Evolutionary conservation across 306 rosid species (phyloP).

Genomic region (Prosopis cineraria): DNA sequence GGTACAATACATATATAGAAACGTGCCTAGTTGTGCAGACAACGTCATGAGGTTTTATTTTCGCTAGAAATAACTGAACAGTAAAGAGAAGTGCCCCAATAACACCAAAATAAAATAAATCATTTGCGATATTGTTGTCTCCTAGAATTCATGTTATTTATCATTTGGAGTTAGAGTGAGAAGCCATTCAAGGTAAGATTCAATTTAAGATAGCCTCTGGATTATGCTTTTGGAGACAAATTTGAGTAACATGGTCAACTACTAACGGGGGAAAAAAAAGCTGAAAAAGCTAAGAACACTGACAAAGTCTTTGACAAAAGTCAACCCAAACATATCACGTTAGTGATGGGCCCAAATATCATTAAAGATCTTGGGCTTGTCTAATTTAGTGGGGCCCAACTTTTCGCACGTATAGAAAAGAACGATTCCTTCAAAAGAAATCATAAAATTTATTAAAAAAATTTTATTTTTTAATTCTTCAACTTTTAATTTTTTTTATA

Average conservation of each 20-base stretch:
- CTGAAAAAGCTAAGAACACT: constrained; percentile 2
- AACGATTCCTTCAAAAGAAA: not conserved
- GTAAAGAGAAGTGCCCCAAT: not conserved
- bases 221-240: constrained; percentile 21
- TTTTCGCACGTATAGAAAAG: not conserved
- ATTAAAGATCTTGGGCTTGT: not conserved
- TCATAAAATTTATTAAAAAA: not conserved
- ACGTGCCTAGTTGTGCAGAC: not conserved
- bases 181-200: not conserved
- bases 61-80: not conserved
- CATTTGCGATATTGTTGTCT: not conserved
- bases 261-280: not conserved
- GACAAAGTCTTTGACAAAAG: constrained; percentile 13
- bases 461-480: no score
- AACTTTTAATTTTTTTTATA: no score
- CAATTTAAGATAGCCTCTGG: not conserved
- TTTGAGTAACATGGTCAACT: constrained; percentile 1
- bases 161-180: not conserved
- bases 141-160: not conserved
- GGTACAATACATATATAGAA: not conserved
- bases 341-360: constrained; percentile 33
- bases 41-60: not conserved
- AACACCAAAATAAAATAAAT: not conserved
- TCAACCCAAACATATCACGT: constrained; percentile 26
- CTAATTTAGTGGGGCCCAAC: not conserved